Percentiles rank a stretch among this genome's conserved stretches.
Conservation (phyloP, 2,329 filamentous ascomycete species). For the Aspergillus sojae region DNA sequence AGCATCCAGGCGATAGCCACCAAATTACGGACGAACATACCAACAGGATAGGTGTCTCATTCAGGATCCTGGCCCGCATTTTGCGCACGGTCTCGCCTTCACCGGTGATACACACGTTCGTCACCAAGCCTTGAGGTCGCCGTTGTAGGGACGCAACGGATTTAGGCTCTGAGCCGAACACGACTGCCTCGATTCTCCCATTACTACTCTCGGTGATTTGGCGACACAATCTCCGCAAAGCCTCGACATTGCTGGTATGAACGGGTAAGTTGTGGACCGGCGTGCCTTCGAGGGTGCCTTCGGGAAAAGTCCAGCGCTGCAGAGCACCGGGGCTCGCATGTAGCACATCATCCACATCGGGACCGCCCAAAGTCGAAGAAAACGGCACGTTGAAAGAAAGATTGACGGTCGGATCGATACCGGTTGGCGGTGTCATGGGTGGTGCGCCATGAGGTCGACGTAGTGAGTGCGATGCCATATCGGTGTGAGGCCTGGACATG, state of each 20-base stretch:
- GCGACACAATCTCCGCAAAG: conserved; percentile 76
- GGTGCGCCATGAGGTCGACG: conserved; percentile 57
- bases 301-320: conserved; percentile 89
- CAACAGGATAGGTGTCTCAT: conserved; percentile 88
- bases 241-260: conserved; percentile 82
- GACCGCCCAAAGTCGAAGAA: conserved; percentile 85
- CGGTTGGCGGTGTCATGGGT: conserved; percentile 66
- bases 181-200: conserved; percentile 78
- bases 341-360: conserved; percentile 91
- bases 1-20: conserved; percentile 16
- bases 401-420: conserved; percentile 78
- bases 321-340: conserved; percentile 88
- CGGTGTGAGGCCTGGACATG: conserved; percentile 62
- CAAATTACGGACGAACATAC: conserved; percentile 56
- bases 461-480: conserved; percentile 56
- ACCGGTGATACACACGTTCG: conserved; percentile 89
- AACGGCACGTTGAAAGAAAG: conserved; percentile 98
- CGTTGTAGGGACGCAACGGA: conserved; percentile 54
- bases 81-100: conserved; percentile 85
- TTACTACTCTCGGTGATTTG: conserved; percentile 72
- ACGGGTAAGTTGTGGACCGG: conserved; percentile 89
- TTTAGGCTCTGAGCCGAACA: conserved; percentile 80
- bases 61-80: conserved; percentile 85
- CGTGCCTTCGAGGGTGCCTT: conserved; percentile 79
- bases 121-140: conserved; percentile 64